Evolutionary conservation across 768 basidiomycete genomes (phyloP).

Genomic region (Inosperma sp.): DNA sequence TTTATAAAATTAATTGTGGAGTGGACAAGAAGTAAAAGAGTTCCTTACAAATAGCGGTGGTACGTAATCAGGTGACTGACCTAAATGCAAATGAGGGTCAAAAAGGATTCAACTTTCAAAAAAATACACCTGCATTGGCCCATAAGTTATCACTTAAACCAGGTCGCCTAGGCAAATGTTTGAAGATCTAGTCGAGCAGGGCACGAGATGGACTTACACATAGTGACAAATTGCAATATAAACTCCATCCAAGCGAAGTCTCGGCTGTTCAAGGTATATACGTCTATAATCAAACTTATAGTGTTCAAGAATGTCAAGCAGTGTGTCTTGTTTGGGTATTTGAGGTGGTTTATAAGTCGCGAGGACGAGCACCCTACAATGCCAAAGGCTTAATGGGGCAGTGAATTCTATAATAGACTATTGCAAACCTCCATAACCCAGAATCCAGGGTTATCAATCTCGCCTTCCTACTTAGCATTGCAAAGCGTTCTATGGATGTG

Average conservation of each 20-base stretch:
- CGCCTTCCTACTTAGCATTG: constrained; percentile 64
- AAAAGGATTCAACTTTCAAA: too few species aligned
- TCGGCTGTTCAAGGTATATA: constrained; percentile 77
- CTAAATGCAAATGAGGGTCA: constrained; percentile 26
- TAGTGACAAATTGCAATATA: constrained; percentile 93
- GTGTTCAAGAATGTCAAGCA: constrained; percentile 46
- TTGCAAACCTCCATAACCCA: constrained; percentile 75
- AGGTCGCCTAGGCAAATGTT: constrained; percentile 44
- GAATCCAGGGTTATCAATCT: constrained; percentile 66
- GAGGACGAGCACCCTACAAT: constrained; percentile 55
- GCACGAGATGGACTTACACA: constrained; percentile 44
- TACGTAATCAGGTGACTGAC: constrained; percentile 88
- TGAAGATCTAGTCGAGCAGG: constrained; percentile 2
- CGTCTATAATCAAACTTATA: constrained; percentile 67
- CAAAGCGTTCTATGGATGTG: constrained; percentile 73
- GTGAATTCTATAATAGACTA: constrained; percentile 3
- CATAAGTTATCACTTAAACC: constrained; percentile 82
- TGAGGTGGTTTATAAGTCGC: constrained; percentile 73
- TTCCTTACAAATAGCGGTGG: constrained; percentile 86
- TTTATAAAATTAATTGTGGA: not conserved
- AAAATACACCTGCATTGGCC: constrained; percentile 61
- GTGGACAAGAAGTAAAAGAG: not conserved
- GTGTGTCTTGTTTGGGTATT: constrained; percentile 47
- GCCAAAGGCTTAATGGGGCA: not conserved
- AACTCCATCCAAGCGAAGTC: constrained; percentile 80